Conservation (phyloP, 2,329 filamentous ascomycete species). For the Shiraia sp. region DNA sequence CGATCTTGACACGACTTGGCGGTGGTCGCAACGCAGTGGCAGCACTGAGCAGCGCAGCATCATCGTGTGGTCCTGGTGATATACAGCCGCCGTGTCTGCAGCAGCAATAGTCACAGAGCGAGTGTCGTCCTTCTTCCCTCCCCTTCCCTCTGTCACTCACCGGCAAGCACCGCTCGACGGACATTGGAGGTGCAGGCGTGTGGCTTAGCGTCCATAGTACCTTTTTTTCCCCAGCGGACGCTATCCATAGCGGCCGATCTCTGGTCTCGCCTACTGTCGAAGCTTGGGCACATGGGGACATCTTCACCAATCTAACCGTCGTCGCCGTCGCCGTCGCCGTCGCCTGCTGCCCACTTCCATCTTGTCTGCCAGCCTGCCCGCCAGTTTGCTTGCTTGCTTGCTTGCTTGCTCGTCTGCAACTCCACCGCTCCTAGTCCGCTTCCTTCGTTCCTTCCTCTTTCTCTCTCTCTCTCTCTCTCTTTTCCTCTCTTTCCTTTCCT, state of each 20-base stretch:
- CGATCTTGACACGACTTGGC: not conserved
- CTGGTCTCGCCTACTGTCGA: conserved; percentile 5
- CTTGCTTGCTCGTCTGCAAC: no score
- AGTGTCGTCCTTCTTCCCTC: no score
- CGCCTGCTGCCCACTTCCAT: conserved; percentile 2
- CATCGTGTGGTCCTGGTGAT: not conserved
- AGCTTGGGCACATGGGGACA: not conserved
- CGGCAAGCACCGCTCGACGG: not conserved
- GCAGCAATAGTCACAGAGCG: no score
- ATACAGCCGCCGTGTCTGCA: no score
- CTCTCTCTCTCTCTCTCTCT: not conserved
- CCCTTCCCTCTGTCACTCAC: not conserved
- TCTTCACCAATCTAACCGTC: conserved; percentile 2
- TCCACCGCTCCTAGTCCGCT: not conserved
- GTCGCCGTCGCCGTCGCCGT: conserved; percentile 1
- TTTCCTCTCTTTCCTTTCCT: not conserved
- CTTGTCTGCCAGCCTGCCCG: not conserved
- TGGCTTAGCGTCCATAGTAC: no score
- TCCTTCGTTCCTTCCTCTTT: not conserved
- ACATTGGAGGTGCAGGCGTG: no score
- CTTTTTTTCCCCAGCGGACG: conserved; percentile 12
- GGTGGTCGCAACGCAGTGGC: no score
- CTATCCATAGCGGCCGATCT: conserved; percentile 14
- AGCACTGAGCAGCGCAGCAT: not conserved
- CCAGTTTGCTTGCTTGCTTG: no score